Percentiles rank a stretch among this genome's conserved stretches.
Conservation (phyloP, 1,284 basidiomycete species). For the Xanthoconium separans region DNA sequence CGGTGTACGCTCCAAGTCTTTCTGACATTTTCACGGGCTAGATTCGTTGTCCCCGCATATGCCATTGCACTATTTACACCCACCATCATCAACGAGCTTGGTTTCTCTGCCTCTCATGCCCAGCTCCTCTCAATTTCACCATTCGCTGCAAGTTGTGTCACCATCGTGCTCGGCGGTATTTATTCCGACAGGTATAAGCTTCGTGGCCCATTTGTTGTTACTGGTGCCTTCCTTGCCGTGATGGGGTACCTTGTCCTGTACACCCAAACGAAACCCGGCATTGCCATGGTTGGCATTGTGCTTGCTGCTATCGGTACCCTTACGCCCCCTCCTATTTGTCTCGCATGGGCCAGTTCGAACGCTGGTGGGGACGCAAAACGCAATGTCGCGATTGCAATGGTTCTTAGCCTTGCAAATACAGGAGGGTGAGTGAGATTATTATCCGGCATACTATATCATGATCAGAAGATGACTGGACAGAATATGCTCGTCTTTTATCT, state of each 20-base stretch:
- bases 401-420: no score
- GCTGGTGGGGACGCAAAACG: no score
- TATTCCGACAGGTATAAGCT: constrained; percentile 41
- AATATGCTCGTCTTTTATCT: no score
- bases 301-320: constrained; percentile 29
- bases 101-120: constrained; percentile 51
- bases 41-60: constrained; percentile 49
- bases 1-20: neutral
- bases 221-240: constrained; percentile 35
- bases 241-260: constrained; percentile 47
- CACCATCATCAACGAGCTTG: constrained; percentile 51
- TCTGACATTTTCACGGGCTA: constrained; percentile 11
- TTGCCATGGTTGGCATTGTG: constrained; percentile 51
- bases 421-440: no score
- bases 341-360: no score
- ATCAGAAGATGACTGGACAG: no score
- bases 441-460: no score
- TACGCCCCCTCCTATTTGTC: no score
- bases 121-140: constrained; percentile 55
- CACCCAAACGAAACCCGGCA: constrained; percentile 33
- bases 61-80: constrained; percentile 56
- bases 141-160: constrained; percentile 40
- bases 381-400: no score
- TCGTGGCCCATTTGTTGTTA: constrained; percentile 45
- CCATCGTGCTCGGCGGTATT: constrained; percentile 39